These are phyloP conservation scores for Oryza meyeriana DNA, from an alignment of 176 grass and related monocot species.

Conservation along the genomic window DNA sequence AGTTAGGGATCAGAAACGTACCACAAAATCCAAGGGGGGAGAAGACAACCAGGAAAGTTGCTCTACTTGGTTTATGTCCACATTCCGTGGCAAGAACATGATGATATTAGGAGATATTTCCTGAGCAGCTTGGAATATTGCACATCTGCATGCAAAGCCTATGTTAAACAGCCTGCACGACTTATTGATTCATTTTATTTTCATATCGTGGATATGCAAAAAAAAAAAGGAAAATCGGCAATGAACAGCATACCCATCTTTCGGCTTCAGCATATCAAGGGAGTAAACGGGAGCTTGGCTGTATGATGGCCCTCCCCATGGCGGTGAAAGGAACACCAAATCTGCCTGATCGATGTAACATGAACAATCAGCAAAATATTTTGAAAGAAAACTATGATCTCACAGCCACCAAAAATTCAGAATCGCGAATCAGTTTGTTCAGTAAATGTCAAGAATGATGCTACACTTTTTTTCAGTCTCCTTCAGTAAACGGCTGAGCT, in stretches of 20 bases:
- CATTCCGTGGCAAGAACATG: constrained; percentile 69
- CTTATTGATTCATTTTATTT: not conserved
- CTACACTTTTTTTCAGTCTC: not conserved
- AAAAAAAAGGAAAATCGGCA: not conserved
- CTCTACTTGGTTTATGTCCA: constrained; percentile 55
- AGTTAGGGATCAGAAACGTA: not conserved
- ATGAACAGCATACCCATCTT: constrained; percentile 44
- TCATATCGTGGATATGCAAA: not conserved
- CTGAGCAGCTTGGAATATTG: constrained; percentile 56
- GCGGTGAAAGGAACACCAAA: constrained; percentile 73
- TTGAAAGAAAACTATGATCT: not conserved
- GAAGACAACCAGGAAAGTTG: constrained; percentile 63
- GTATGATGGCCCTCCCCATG: constrained; percentile 81
- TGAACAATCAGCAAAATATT: constrained; percentile 13
- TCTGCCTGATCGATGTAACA: constrained; percentile 42
- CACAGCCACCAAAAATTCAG: not conserved
- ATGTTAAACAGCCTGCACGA: not conserved
- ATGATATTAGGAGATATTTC: constrained; percentile 56
- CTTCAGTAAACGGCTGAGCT: not conserved
- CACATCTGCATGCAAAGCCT: constrained; percentile 24
- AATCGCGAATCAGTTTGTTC: not conserved
- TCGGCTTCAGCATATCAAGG: constrained; percentile 69
- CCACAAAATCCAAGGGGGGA: constrained; percentile 60
- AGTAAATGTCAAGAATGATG: not conserved
- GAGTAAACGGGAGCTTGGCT: constrained; percentile 38